Evolutionary conservation across 106 monocot species (phyloP).

Genomic region (Acorus gramineus): DNA sequence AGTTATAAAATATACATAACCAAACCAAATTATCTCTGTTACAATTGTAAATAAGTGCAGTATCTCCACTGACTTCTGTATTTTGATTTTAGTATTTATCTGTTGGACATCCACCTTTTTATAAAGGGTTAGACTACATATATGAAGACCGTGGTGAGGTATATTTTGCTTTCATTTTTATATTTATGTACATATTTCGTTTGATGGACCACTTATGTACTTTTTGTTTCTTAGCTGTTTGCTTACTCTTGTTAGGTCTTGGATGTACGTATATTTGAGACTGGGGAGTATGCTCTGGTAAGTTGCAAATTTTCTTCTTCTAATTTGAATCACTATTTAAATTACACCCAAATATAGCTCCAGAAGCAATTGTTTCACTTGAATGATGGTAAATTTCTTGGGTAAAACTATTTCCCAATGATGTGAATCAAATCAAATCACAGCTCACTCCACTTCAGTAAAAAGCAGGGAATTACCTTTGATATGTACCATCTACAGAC

Average conservation of each 20-base stretch:
- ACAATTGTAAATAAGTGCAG: too few species aligned
- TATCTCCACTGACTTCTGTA: too few species aligned
- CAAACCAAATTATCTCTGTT: too few species aligned
- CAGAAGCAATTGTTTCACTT: neutral
- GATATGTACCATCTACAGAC: too few species aligned
- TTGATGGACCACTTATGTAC: too few species aligned
- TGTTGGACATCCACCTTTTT: constrained; percentile 81
- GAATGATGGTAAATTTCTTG: neutral
- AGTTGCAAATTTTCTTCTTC: constrained; percentile 8
- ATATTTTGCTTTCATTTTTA: constrained; percentile 4
- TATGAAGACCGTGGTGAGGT: constrained; percentile 98
- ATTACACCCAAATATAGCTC: too few species aligned
- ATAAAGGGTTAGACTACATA: constrained; percentile 91
- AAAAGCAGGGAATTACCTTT: too few species aligned
- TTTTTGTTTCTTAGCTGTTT: too few species aligned
- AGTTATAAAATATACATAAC: too few species aligned
- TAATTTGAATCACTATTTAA: neutral
- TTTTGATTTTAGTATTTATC: constrained; percentile 67
- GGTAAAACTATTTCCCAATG: too few species aligned
- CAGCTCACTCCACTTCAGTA: too few species aligned
- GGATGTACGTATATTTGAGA: constrained; percentile 74
- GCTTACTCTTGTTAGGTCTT: constrained; percentile 30
- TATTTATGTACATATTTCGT: neutral
- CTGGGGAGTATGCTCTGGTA: constrained; percentile 92
- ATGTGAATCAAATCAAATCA: too few species aligned